Percentiles rank a stretch among this genome's conserved stretches.
Conservation (phyloP, 1,284 basidiomycete species). For the Caloboletus firmus region DNA sequence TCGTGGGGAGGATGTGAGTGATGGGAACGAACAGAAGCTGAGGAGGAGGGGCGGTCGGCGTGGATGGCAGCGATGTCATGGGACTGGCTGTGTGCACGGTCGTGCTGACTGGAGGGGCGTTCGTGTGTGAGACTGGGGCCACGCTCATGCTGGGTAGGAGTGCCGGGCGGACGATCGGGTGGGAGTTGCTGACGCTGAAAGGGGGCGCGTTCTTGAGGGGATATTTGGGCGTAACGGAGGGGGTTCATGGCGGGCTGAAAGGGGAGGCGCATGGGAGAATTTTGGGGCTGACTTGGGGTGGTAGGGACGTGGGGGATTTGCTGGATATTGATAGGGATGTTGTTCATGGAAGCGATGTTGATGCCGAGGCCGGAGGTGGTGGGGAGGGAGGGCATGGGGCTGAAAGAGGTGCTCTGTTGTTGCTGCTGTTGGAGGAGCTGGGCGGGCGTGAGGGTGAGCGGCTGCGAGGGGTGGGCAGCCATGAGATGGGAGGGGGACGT, state of each 20-base stretch:
- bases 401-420: slow-evolving; percentile 22
- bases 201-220: slow-evolving; percentile 20
- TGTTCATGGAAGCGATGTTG: slow-evolving; percentile 5
- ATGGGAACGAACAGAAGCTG: slow-evolving; percentile 34
- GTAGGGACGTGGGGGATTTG: slow-evolving; percentile 17
- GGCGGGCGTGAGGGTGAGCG: slow-evolving; percentile 32
- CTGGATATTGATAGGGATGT: slow-evolving; percentile 15
- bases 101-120: slow-evolving; percentile 29
- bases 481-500: slow-evolving; percentile 27
- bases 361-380: slow-evolving; percentile 10
- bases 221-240: slow-evolving; percentile 23
- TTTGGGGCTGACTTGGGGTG: slow-evolving; percentile 15
- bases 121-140: slow-evolving; percentile 14
- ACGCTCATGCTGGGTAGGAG: slow-evolving; percentile 26
- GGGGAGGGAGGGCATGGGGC: slow-evolving; percentile 4
- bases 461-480: slow-evolving; percentile 13
- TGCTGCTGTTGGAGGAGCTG: slow-evolving; percentile 35
- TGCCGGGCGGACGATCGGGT: slow-evolving; percentile 20
- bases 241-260: slow-evolving; percentile 18
- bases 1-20: slow-evolving; percentile 29
- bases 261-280: slow-evolving; percentile 20
- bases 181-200: slow-evolving; percentile 29
- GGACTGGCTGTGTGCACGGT: slow-evolving; percentile 27
- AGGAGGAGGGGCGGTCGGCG: slow-evolving; percentile 29
- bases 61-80: slow-evolving; percentile 19